Conservation (phyloP, 441 rosid species). For the Gossypium davidsonii region DNA sequence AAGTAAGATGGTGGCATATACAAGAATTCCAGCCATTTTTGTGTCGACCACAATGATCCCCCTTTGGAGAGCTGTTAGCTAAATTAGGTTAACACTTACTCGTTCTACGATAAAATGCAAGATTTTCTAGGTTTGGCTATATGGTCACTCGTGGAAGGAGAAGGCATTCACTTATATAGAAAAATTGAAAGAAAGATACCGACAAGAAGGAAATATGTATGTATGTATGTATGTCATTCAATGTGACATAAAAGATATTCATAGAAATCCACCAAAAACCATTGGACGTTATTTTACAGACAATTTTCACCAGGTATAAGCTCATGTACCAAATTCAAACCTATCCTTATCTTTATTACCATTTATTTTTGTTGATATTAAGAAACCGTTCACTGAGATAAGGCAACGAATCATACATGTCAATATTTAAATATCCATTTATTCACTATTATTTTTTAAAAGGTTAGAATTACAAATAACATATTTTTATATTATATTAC, state of each 20-base stretch:
- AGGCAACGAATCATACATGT: neutral
- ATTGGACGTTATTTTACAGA: neutral
- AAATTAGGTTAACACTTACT: neutral
- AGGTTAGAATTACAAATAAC: too few relatives aligned
- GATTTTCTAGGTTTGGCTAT: neutral
- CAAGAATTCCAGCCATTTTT: constrained; percentile 27
- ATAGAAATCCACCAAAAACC: neutral
- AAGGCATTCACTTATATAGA: constrained; percentile 25
- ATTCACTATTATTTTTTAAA: neutral
- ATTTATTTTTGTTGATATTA: neutral
- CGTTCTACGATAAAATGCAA: constrained; percentile 9
- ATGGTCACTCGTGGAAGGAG: constrained; percentile 2
- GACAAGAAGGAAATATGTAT: constrained; percentile 7
- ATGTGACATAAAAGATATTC: neutral
- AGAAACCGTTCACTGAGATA: neutral
- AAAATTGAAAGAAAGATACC: neutral
- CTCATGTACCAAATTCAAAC: neutral
- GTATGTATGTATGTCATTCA: neutral
- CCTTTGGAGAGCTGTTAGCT: neutral
- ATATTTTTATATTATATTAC: too few relatives aligned
- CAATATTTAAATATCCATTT: neutral
- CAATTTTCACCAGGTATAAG: neutral
- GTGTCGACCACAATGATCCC: neutral
- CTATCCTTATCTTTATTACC: neutral
- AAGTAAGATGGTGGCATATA: constrained; percentile 22